These are phyloP conservation scores for Anacardium occidentale DNA, from an alignment of 345 rosid species.

Conservation along the genomic window DNA sequence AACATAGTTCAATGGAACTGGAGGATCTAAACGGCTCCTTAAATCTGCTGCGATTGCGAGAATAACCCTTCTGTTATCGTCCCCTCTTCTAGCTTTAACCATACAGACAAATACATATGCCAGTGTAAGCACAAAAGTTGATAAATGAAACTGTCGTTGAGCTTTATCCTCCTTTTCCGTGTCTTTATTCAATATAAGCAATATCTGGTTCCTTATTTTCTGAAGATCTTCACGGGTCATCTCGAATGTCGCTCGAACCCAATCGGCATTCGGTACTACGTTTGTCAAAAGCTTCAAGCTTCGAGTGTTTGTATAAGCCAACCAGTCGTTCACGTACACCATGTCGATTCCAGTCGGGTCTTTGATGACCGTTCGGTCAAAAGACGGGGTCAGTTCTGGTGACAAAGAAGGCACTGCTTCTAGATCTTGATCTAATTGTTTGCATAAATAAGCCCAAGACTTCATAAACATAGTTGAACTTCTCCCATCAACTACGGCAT, in stretches of 20 bases:
- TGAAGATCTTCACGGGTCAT: conserved; percentile 26
- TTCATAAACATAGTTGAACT: conserved; percentile 8
- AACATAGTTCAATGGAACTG: conserved; percentile 36
- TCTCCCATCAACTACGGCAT: conserved; percentile 19
- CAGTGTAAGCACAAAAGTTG: conserved; percentile 37
- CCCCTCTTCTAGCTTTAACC: conserved; percentile 31
- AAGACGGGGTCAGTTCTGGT: conserved; percentile 17
- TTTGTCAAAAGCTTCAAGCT: conserved; percentile 12
- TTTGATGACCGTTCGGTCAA: conserved; percentile 30
- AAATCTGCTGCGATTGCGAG: conserved; percentile 35
- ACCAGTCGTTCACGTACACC: not conserved
- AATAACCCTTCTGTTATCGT: not conserved
- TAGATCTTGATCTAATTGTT: not conserved
- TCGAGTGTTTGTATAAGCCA: conserved; percentile 9
- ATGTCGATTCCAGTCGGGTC: conserved; percentile 21
- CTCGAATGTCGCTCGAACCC: conserved; percentile 29
- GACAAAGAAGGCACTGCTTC: not conserved
- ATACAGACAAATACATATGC: conserved; percentile 29
- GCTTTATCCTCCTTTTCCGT: not conserved
- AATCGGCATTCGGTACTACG: not conserved
- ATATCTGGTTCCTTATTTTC: conserved; percentile 29
- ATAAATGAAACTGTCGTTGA: conserved; percentile 13
- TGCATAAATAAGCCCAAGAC: conserved; percentile 25
- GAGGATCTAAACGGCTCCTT: conserved; percentile 36
- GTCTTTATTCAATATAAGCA: too few relatives aligned